Base-by-base conservation (phyloP, 176 grass and related monocot genomes). In the Ananas comosus region DNA sequence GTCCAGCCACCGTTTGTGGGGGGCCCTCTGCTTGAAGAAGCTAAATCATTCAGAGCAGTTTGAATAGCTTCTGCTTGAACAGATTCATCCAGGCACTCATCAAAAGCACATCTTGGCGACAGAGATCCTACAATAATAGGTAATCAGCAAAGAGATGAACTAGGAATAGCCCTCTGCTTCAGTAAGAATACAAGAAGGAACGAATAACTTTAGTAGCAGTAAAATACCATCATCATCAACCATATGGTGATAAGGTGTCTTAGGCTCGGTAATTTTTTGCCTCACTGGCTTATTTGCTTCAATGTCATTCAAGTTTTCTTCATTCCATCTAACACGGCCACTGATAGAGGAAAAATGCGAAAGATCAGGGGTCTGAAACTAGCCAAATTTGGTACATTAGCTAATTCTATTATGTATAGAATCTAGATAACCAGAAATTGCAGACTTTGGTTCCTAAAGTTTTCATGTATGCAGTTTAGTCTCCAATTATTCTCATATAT, bases 191-290 rank as follows among this genome's bases (percentile, higher is more conserved):
- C 12, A 23, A 52, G 10, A 4, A 16, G 11, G 42, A 29, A 51
- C 11, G 12, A 58, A 24, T 42, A 28, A 57, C 58, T 50, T 10
- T n/a, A 50, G 56, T 27, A 12, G 14, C 28, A 23, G 13, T 48
- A 17, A 64, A 51, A 47, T 88, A 97, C 93, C 89, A 51, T 97
- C 93, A 23, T 86, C 86, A 67, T 97, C 89, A 66, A 92, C 79
- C 89, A 97, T 92, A 76, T 74, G 89, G 80, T 90, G 89, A 74
- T 85, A 97, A 12, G 93, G 93, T 76, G 93, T 97, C 77, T 92
- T 97, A 48, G 93, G 93, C 81, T 97, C 93, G 56, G 85, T 97
- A 78, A 92, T 97, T 81, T 92, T 97, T 78, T 97, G 93, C 65
- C 93, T 82, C 70, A 97, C 80, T 42, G 89, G 93, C 61, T 97